Evolutionary conservation across 345 rosid species (phyloP), one percentile per base, ranked within the genome.

Genomic region (Citropsis articulata): DNA sequence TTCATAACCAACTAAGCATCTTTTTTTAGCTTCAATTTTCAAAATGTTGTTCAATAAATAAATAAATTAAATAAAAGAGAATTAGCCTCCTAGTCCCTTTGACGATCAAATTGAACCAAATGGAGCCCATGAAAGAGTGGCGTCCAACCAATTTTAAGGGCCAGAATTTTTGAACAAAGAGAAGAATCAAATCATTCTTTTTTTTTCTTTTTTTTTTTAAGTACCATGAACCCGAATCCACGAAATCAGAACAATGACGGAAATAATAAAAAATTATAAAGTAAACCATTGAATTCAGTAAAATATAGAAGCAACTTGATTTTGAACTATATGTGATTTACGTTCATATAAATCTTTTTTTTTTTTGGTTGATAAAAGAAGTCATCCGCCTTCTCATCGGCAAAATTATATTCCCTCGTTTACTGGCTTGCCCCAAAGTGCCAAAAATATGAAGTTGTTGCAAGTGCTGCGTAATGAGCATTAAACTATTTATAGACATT

Each of bases 111-210:
- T 36, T 53, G 50, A 71, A 65, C 75, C 70, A 56, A 73, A 78
- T 75, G 78, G 80, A 78, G 79, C 84, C 73, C 73, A 59, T 27
- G 59, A 75, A 77, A 79, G 66, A 69, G 79, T 72, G 77, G 79
- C 72, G 6, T 80, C 80, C 80, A 71, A 77, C 84, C 72, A 71
- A 77, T 79, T 75, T 50, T 60, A 57, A 53, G 31, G 36, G 30
- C 27, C 12, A n/a, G 1, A 60, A n/a, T 24, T 50, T 33, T 25
- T 73, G 24, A 42, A 56, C 28, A 31, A 60, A 9, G 21, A n/a
- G n/a, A 38, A 38, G 25, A 61, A 10, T 42, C 24, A 31, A 27
- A 60, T 30, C 36, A 24, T 59, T 48, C 21, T 38, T 67, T 40
- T 7, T 4, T 31, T 9, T 5, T 35, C n/a, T 59, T 7, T 7